Evolutionary conservation across 768 basidiomycete species (phyloP), one percentile per base, ranked within the genome.

Genomic region (Suillus placidus): DNA sequence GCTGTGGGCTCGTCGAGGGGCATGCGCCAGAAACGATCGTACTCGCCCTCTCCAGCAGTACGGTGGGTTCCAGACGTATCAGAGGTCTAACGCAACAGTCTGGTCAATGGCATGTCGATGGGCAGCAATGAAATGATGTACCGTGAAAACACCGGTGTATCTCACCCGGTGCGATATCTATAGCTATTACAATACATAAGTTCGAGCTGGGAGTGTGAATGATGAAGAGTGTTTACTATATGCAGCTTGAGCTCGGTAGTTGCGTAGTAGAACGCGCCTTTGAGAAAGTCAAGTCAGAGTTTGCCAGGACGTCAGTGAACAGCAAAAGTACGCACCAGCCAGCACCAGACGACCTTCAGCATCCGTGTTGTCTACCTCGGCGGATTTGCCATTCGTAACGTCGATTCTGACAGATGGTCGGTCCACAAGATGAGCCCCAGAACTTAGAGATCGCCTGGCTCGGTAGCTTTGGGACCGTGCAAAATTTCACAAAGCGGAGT

Each of bases 11-110:
- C 92, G 70, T 93, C 89, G 62, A 96, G 85, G 10, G 94, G 94
- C 88, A 95, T 87, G 37, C 94, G 87, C 94, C 94, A 95, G 83
- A 95, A 88, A 62, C 88, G 87, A 77, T 94, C 92, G 72, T 90
- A 85, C 71, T 93, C 91, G 14, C 78, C 76, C 78, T 88, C 85
- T 13, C 92, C 93, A 3, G 93, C 92, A 3, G 73, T 80, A 66
- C 87, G 84, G 62, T 84, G 80, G 13, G 43, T 84, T 71, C 92
- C 92, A 95, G n/a, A 96, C 87, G 81, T 77, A 67, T 92, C 89
- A 4, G 91, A 91, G 16, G 85, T 88, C 90, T 91, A 63, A 26
- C 18, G 23, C n/a, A 34, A 55, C 2, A 8, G 1, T 40, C 10
- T 60, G 4, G 42, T 35, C 14, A 60, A 51, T 9, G 56, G 13